Percentiles rank a stretch among this genome's conserved stretches.
These are phyloP conservation scores for Ceratocystis ficicola DNA, from an alignment of 2,329 filamentous ascomycete genomes.

Conservation along the genomic window DNA sequence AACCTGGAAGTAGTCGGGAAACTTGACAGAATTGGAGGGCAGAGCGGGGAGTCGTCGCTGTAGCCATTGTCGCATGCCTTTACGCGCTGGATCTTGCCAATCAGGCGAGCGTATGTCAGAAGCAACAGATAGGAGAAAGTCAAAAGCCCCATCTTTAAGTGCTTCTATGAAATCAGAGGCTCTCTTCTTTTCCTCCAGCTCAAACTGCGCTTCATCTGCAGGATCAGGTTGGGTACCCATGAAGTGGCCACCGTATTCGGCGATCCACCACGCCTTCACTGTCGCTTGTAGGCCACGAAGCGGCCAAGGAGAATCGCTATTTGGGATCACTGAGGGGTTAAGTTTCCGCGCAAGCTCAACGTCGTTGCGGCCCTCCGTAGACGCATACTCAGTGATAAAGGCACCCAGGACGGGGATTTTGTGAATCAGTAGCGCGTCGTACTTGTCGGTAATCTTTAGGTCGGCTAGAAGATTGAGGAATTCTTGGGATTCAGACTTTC, in stretches of 20 bases:
- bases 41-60: constrained; percentile 66
- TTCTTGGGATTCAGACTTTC: constrained; percentile 57
- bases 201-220: constrained; percentile 28
- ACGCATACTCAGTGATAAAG: constrained; percentile 67
- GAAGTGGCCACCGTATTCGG: constrained; percentile 86
- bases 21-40: constrained; percentile 52
- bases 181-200: constrained; percentile 53
- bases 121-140: constrained; percentile 77
- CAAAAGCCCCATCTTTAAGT: constrained; percentile 78
- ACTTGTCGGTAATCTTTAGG: constrained; percentile 60
- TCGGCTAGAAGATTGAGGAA: constrained; percentile 59
- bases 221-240: constrained; percentile 55
- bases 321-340: constrained; percentile 53
- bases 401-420: constrained; percentile 68
- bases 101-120: constrained; percentile 68
- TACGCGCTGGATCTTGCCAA: constrained; percentile 79
- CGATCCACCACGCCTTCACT: constrained; percentile 73
- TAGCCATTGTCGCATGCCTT: constrained; percentile 68
- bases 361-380: constrained; percentile 56
- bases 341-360: constrained; percentile 58
- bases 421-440: constrained; percentile 64
- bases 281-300: constrained; percentile 67
- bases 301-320: constrained; percentile 58
- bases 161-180: constrained; percentile 63
- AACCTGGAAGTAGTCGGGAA: constrained; percentile 59